These are phyloP conservation scores for Wilcoxina mikolae DNA, from an alignment of 495 filamentous ascomycete genomes.

Conservation along the genomic window DNA sequence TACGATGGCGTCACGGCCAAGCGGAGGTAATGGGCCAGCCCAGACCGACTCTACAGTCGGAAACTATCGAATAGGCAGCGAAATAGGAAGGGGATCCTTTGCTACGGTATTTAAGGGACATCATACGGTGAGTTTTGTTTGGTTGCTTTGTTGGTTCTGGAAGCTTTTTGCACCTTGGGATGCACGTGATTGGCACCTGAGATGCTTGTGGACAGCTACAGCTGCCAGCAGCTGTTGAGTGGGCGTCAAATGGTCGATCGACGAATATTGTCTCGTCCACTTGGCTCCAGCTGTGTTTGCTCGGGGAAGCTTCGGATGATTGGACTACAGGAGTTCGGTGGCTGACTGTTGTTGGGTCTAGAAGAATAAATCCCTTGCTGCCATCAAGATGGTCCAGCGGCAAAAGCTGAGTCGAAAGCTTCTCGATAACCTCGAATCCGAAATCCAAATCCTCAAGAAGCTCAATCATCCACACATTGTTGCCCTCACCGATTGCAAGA, in stretches of 20 bases:
- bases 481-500: conserved; percentile 81
- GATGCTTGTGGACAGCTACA: too few relatives aligned
- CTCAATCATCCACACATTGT: conserved; percentile 95
- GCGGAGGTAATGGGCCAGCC: neutral
- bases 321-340: neutral
- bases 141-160: neutral
- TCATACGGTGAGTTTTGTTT: conserved; percentile 18
- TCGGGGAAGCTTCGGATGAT: neutral
- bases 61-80: conserved; percentile 22
- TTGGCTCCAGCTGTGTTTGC: too few relatives aligned
- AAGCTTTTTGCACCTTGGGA: neutral
- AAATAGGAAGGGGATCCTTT: conserved; percentile 29
- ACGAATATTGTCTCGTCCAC: neutral
- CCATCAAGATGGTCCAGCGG: conserved; percentile 90
- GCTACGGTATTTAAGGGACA: conserved; percentile 27
- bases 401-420: conserved; percentile 84
- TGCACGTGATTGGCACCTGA: neutral
- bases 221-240: too few relatives aligned
- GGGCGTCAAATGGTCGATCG: too few relatives aligned
- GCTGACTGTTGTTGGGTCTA: conserved; percentile 23
- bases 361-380: conserved; percentile 55
- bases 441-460: conserved; percentile 85
- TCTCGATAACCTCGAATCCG: conserved; percentile 84
- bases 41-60: conserved; percentile 11
- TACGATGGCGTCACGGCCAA: neutral